Conservation (phyloP, 805 yeast genomes). For the Zygotorulaspora danielsina region DNA sequence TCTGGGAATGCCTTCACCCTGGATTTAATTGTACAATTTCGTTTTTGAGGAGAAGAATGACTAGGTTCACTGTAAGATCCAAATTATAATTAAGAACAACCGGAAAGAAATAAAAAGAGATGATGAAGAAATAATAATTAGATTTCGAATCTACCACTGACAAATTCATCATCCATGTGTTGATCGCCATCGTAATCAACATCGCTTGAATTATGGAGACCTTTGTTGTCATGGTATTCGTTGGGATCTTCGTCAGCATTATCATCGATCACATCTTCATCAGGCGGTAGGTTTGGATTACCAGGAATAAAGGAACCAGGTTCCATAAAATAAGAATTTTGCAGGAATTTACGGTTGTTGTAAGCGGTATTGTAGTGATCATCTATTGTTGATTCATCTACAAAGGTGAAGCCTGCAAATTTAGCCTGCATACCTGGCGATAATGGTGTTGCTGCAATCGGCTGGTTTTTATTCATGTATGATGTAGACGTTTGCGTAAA, state of each 20-base stretch:
- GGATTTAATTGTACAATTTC: not conserved
- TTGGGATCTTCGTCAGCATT: conserved; percentile 49
- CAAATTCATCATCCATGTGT: conserved; percentile 75
- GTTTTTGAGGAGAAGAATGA: no score
- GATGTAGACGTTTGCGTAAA: conserved; percentile 90
- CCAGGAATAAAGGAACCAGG: conserved; percentile 77
- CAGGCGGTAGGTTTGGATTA: conserved; percentile 74
- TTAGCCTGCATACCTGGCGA: conserved; percentile 95
- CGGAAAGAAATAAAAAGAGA: conserved; percentile 3
- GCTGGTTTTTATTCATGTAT: conserved; percentile 58
- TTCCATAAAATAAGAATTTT: conserved; percentile 41
- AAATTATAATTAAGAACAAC: not conserved
- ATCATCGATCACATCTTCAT: conserved; percentile 79
- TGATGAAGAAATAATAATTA: conserved; percentile 28
- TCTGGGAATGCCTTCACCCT: not conserved
- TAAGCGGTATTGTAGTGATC: conserved; percentile 57
- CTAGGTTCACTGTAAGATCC: no score
- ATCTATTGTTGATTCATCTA: conserved; percentile 88
- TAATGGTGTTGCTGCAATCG: conserved; percentile 50
- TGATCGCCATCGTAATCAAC: conserved; percentile 46
- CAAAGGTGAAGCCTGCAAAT: conserved; percentile 95
- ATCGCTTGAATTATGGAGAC: conserved; percentile 17
- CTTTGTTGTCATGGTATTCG: conserved; percentile 19
- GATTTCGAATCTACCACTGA: conserved; percentile 84
- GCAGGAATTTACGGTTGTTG: conserved; percentile 35